Evolutionary conservation across 768 basidiomycete genomes (phyloP), one percentile per base, ranked within the genome.

Genomic region (Phanerodontia chrysosporium): DNA sequence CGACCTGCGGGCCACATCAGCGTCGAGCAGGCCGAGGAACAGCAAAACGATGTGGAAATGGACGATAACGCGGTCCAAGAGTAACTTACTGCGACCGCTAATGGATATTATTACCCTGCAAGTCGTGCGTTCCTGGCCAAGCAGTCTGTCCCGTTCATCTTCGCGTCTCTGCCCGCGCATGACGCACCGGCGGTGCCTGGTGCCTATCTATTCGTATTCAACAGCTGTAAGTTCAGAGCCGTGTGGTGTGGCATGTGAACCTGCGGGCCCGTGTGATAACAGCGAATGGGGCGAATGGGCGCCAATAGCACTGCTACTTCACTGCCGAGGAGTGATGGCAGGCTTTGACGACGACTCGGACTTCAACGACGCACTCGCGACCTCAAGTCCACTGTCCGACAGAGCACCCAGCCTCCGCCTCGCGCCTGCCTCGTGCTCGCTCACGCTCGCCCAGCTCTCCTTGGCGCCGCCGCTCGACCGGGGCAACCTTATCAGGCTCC

Each of bases 1-100:
- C 77, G 89, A 62, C 80, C 88, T 5, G 89, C 90, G 16, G 92
- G 92, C 5, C 87, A 86, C 58, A 83, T 94, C 54, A 87, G 87
- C 48, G 87, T 93, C 49, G 90, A 92, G 66, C 89, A 92, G 60
- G 78, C 83, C 9, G 83, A 83, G 58, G 82, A 82, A 57, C 74
- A 72, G 45, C 76, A 75, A 49, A 73, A 68, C 32, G 79, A 80
- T 54, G 71, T 74, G 7, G 73, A 72, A n/a, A 80, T 79, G 78
- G 78, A 78, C 27, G 78, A 78, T 21, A 70, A 68, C 51, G 61
- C 62, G 39, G 62, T 56, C n/a, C 69, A 72, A 8, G 76, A 78
- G 53, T 78, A 68, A 65, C 14, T 9, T 44, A 25, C 28, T 53
- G 36, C 5, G 3, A 9, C 30, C 48, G 45, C 32, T 5, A 27